Evolutionary conservation across 139 green algal species (phyloP), one percentile per base, ranked within the genome.

Genomic region (Haematococcus sp.): DNA sequence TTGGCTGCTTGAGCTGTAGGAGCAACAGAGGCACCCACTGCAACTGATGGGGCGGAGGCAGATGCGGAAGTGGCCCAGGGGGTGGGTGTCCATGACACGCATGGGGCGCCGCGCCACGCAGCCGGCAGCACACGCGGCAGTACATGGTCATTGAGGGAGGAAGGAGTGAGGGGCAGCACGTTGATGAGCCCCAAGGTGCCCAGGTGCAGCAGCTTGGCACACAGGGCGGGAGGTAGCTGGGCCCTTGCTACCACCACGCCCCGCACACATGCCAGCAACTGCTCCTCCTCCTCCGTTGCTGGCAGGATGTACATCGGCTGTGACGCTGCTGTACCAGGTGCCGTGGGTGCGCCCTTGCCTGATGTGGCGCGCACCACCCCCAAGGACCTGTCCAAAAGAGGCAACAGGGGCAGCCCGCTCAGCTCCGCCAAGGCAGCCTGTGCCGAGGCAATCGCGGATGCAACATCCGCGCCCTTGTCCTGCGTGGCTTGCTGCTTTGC

Each of bases 391-490:
- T 88, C 67, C 1, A 68, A 58, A 32, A 90, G 43, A 25, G 87
- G 87, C 55, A 93, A 68, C 63, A 93, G 74, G 40, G 83, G 80
- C 68, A 92, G 70, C 15, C 87, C 83, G n/a, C 78, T 27, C 27
- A 93, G 77, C 63, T 88, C 76, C 28, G 25, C 25, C 58, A 65
- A 3, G 3, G 58, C 58, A 49, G 40, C 40, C 40, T 49, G 40
- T 49, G 40, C 40, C 7, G 11, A 49, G 40, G 40, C 7, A 7
- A 49, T 49, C 40, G 11, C 7, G 40, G 7, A 11, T 19, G 40
- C 40, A 19, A 11, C 40, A 49, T 49, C 40, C 40, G 7, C 11
- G 7, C 40, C 40, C 40, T 49, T 49, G 11, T 49, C 40, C 40
- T 49, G 7, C 11, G 7, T 49, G 11, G 40, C 7, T 11, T 49